Conservation (phyloP, 2,329 filamentous ascomycete species). For the Ramichloridium luteum region DNA sequence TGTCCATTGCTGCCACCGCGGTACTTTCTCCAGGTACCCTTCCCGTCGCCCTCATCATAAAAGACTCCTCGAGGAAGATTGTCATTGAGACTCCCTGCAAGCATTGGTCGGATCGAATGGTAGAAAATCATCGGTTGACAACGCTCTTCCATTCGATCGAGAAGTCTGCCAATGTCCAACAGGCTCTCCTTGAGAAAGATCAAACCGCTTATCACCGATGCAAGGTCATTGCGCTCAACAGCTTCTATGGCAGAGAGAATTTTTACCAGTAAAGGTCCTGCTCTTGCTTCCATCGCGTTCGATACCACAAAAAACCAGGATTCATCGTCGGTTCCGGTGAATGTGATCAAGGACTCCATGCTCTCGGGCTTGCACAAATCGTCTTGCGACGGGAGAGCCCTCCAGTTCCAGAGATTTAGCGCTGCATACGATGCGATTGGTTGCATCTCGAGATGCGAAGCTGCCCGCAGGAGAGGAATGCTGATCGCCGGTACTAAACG, state of each 20-base stretch:
- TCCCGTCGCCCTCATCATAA: constrained; percentile 38
- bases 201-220: constrained; percentile 29
- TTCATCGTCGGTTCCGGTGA: constrained; percentile 87
- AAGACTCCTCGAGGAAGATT: constrained; percentile 41
- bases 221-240: constrained; percentile 26
- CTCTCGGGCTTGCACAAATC: constrained; percentile 71
- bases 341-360: constrained; percentile 70
- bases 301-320: constrained; percentile 61
- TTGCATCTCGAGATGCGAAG: constrained; percentile 61
- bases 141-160: constrained; percentile 41
- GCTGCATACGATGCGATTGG: constrained; percentile 90
- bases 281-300: constrained; percentile 40
- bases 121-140: constrained; percentile 40
- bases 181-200: constrained; percentile 31
- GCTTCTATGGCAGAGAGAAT: constrained; percentile 39
- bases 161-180: constrained; percentile 29
- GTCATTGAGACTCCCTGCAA: constrained; percentile 43
- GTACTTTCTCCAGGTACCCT: constrained; percentile 38
- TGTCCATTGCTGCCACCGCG: constrained; percentile 45
- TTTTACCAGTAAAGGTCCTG: constrained; percentile 32
- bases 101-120: constrained; percentile 39
- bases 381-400: constrained; percentile 67
- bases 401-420: constrained; percentile 91
- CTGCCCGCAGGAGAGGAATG: constrained; percentile 66
- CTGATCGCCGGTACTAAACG: constrained; percentile 68